Percentiles rank a stretch among this genome's conserved stretches.
Conservation (phyloP, 176 grass and related monocot genomes). For the Carex parvula region DNA sequence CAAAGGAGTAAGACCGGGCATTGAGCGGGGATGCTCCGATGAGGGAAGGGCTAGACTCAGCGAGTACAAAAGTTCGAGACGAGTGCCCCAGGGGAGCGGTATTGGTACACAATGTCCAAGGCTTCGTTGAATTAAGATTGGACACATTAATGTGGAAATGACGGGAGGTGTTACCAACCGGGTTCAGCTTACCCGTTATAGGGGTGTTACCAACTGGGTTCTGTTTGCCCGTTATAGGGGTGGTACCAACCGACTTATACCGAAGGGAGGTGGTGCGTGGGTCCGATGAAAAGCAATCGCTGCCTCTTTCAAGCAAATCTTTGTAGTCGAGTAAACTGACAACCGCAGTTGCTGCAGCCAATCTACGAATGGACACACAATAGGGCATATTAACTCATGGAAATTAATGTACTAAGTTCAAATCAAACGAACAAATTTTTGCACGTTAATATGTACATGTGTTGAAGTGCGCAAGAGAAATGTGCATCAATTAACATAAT, state of each 20-base stretch:
- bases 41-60: conserved; percentile 61
- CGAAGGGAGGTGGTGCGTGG: conserved; percentile 81
- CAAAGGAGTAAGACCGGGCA: conserved; percentile 96
- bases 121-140: conserved; percentile 76
- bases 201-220: not conserved
- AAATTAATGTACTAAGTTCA: not conserved
- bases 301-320: conserved; percentile 74
- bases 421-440: not conserved
- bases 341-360: conserved; percentile 46
- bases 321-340: conserved; percentile 90
- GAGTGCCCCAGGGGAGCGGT: conserved; percentile 33
- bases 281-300: conserved; percentile 49
- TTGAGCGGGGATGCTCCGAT: conserved; percentile 80
- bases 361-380: conserved; percentile 73
- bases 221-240: not conserved
- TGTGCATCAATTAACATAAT: no score
- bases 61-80: conserved; percentile 47
- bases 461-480: no score
- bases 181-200: no score
- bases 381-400: no score
- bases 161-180: no score
- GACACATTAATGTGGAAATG: conserved; percentile 25
- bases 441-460: not conserved
- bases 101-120: conserved; percentile 89
- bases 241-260: conserved; percentile 41